These are phyloP conservation scores for Angophora floribunda DNA, from an alignment of 345 rosid genomes.

Conservation along the genomic window DNA sequence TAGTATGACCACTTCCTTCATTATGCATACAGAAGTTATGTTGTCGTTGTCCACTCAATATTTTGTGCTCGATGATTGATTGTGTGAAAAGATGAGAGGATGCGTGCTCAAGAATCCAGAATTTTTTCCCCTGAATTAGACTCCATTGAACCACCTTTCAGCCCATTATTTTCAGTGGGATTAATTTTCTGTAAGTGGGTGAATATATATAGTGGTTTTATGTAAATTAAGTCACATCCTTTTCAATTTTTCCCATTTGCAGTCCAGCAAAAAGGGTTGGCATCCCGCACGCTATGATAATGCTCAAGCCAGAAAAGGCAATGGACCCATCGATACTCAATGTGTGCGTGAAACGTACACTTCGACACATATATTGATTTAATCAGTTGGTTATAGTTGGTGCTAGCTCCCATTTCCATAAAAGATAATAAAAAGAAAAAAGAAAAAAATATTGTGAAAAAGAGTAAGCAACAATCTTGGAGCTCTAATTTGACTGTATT, in stretches of 20 bases:
- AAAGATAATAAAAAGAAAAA: background rate
- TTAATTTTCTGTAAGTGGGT: background rate
- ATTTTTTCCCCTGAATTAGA: background rate
- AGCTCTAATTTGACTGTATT: too few species aligned
- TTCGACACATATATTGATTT: background rate
- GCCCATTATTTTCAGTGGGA: background rate
- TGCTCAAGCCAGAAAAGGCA: background rate
- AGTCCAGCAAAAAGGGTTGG: background rate
- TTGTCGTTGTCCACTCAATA: background rate
- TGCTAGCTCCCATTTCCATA: background rate
- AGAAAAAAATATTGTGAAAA: background rate
- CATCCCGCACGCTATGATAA: background rate
- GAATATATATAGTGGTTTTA: background rate
- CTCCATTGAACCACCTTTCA: background rate
- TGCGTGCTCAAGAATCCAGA: background rate
- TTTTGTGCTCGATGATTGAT: background rate
- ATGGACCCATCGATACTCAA: background rate
- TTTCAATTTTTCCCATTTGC: background rate
- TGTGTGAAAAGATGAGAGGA: background rate
- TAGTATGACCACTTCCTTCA: background rate
- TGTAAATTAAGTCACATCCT: background rate
- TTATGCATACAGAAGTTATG: background rate
- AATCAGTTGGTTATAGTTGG: background rate
- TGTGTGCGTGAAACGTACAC: background rate
- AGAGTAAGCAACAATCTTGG: background rate